Percentiles rank a stretch among this genome's conserved stretches.
phyloP scores from a whole-genome alignment of 352 stramenopile species.

The Pythium sp. region DNA sequence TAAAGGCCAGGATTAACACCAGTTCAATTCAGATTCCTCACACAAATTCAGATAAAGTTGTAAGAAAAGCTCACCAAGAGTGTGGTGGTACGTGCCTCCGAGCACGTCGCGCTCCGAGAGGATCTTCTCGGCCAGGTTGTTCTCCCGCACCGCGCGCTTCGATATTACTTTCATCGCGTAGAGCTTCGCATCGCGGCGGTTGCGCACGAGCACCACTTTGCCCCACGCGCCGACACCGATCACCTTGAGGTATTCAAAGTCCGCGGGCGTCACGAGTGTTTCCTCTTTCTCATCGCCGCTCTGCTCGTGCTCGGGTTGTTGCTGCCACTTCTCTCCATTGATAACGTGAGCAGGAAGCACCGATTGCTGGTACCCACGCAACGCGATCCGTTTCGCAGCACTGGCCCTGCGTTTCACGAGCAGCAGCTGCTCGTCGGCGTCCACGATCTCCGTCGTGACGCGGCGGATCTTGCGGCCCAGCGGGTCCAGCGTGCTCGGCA shows the following conservation, averaged over 20 bases:
- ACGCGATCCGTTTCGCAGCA: slow-evolving; percentile 80
- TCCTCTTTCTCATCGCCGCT: not conserved
- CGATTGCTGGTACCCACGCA: slow-evolving; percentile 32
- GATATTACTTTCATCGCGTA: slow-evolving; percentile 85
- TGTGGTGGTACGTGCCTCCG: slow-evolving; percentile 63
- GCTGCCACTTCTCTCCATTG: not conserved
- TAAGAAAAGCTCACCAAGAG: slow-evolving; percentile 30
- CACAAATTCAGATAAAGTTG: not conserved
- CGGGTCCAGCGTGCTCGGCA: slow-evolving; percentile 53
- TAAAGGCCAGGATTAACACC: not conserved
- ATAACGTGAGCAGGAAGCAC: not conserved
- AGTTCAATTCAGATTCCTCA: not conserved
- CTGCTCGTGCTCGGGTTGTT: not conserved
- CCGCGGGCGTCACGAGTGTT: slow-evolving; percentile 30
- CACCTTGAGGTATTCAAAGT: slow-evolving; percentile 89
- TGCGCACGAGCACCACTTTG: slow-evolving; percentile 74
- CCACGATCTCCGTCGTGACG: slow-evolving; percentile 45
- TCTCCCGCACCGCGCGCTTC: slow-evolving; percentile 51
- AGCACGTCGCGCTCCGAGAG: slow-evolving; percentile 77
- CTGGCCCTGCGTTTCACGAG: slow-evolving; percentile 52
- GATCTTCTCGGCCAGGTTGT: slow-evolving; percentile 52
- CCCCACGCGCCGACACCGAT: slow-evolving; percentile 88
- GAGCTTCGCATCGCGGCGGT: slow-evolving; percentile 41
- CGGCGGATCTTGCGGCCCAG: slow-evolving; percentile 48
- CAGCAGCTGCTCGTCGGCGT: slow-evolving; percentile 49